Base-by-base conservation (phyloP, 2,329 filamentous ascomycete genomes). In the Trichoderma sp. region DNA sequence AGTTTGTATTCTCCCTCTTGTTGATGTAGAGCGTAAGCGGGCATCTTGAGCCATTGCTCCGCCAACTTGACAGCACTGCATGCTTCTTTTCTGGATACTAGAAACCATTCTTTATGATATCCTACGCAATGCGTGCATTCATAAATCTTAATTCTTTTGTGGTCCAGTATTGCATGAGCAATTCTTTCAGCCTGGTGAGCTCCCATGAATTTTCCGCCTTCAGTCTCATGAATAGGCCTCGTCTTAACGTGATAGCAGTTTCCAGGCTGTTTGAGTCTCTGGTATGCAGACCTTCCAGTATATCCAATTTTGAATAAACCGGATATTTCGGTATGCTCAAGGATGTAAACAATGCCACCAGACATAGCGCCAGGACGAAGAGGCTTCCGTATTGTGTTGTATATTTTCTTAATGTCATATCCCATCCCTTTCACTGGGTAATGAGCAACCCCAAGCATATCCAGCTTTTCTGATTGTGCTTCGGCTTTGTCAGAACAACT, bases 101-200 rank as follows among this genome's bases (percentile, higher is more conserved):
- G 43, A 21, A 47, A 47, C 43, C 43, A 47, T 21, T 47, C 43
- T 21, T 21, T 21, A 47, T 47, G 43, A n/a, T 21, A n/a, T 9
- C n/a, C 4, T n/a, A 2, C 4, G 39, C 39, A 47, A 1, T n/a
- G 18, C 0, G 18, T 3, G 3, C 39, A 47, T 11, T n/a, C 0
- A 11, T 2, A n/a, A 47, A 47, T 1, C 7, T 2, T 1, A 47
- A 47, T 47, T 4, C 39, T 47, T 47, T 47, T 47, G 18, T 47
- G 39, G 1, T 1, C 2, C 4, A 47, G 43, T 21, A 47, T 47
- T 47, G 43, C 43, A 21, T 47, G 43, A 47, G 43, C 43, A 47
- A 47, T 21, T 0, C 0, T n/a, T 21, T 47, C 43, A 0, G 43
- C 43, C 3, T 47, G 43, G 43, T 0, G 9, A 47, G 1, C 39